Conservation (phyloP, 495 filamentous ascomycete species). For the Symbiotaphrina buchneri region DNA sequence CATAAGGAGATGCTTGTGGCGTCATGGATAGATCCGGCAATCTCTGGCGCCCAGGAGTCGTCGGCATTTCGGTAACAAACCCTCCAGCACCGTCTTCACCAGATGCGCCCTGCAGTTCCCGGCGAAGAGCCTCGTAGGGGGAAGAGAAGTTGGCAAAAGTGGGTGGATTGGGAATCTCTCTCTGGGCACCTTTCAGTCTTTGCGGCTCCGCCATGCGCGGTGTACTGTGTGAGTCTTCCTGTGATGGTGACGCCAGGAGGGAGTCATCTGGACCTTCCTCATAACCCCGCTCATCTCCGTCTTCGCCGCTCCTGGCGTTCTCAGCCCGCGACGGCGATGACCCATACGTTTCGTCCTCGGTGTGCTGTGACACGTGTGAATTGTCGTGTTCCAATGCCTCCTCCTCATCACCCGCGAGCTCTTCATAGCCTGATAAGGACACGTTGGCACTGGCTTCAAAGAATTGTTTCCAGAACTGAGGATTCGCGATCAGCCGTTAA, state of each 20-base stretch:
- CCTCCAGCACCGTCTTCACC: background rate
- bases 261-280: conserved; percentile 26
- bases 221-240: conserved; percentile 15
- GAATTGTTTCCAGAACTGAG: conserved; percentile 98
- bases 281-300: conserved; percentile 4
- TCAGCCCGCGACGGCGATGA: background rate
- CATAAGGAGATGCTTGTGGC: no score
- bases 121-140: conserved; percentile 40
- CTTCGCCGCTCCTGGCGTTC: background rate
- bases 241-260: conserved; percentile 27
- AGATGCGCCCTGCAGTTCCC: conserved; percentile 13
- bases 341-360: background rate
- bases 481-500: conserved; percentile 5
- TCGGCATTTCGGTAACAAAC: conserved; percentile 11
- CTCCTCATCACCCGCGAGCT: conserved; percentile 30
- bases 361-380: no score
- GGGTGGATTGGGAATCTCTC: conserved; percentile 16
- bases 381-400: conserved; percentile 28
- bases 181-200: conserved; percentile 4
- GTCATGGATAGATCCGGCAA: no score
- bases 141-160: conserved; percentile 39
- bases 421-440: conserved; percentile 88
- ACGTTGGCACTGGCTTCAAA: conserved; percentile 97
- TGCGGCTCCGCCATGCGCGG: conserved; percentile 16
- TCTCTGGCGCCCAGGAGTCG: conserved; percentile 17